Evolutionary conservation across 73 alveolate species (phyloP).

Genomic region (Vitrella brassicaformis): DNA sequence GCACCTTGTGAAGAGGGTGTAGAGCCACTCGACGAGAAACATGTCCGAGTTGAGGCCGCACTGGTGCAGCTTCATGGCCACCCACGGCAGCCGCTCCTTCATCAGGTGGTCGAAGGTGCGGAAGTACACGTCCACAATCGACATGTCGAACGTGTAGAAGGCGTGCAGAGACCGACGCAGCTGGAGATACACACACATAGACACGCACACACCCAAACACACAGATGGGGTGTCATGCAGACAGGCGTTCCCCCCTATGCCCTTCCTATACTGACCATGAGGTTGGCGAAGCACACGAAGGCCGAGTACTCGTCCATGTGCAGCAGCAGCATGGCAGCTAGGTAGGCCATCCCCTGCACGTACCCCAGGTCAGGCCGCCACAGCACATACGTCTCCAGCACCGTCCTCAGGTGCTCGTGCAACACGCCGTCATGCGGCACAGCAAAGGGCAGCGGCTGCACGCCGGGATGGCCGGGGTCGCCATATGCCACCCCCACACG

Average conservation of each 20-base stretch:
- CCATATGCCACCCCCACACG: too few relatives aligned
- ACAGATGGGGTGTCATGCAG: background rate
- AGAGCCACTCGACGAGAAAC: background rate
- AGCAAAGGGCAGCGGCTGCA: background rate
- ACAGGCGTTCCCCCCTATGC: background rate
- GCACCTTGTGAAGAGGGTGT: background rate
- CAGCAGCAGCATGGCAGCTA: slow-evolving; percentile 59
- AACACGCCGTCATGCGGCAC: background rate
- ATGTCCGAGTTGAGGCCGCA: background rate
- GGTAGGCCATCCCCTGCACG: slow-evolving; percentile 69
- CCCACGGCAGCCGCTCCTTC: background rate
- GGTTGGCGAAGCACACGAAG: slow-evolving; percentile 46
- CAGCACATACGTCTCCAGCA: slow-evolving; percentile 56
- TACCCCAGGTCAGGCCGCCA: slow-evolving; percentile 73
- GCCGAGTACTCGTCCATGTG: slow-evolving; percentile 65
- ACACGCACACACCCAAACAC: background rate
- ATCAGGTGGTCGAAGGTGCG: background rate
- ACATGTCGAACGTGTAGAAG: background rate
- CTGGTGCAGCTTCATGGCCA: background rate
- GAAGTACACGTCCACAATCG: background rate
- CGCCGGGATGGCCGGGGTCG: background rate
- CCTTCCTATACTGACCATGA: slow-evolving; percentile 12
- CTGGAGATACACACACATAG: background rate
- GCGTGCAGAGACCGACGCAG: background rate
- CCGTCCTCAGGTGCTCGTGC: slow-evolving; percentile 46